A percentile compares a stretch with the other conserved stretches of the same genome.
Evolutionary conservation across 345 rosid genomes (phyloP).

Genomic region (Hibiscus mutabilis): DNA sequence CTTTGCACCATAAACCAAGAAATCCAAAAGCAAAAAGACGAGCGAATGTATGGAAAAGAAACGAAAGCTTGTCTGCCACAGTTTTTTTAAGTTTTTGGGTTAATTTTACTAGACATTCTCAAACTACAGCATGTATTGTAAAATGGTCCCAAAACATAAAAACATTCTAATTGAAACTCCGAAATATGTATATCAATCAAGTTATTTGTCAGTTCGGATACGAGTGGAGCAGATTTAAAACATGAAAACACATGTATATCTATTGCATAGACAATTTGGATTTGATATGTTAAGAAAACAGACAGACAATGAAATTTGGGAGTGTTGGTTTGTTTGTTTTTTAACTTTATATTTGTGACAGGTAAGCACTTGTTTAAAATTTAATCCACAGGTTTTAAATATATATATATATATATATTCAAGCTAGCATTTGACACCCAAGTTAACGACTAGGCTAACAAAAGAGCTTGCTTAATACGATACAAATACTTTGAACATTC

Average conservation of each 20-base stretch:
- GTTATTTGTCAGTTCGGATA: not conserved
- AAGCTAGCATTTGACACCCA: not conserved
- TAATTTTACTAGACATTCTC: not conserved
- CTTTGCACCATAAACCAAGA: conserved; percentile 59
- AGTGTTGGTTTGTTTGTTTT: no score
- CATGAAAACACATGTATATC: not conserved
- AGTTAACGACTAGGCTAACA: not conserved
- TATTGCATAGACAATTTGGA: not conserved
- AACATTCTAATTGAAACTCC: not conserved
- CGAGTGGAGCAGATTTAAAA: not conserved
- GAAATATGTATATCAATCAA: not conserved
- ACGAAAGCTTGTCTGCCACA: conserved; percentile 55
- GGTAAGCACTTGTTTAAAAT: not conserved
- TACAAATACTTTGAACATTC: not conserved
- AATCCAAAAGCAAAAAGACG: conserved; percentile 25
- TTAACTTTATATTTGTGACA: no score
- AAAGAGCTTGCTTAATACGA: not conserved
- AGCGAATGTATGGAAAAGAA: conserved; percentile 20
- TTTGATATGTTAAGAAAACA: not conserved
- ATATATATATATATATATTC: not conserved
- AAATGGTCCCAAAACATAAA: not conserved
- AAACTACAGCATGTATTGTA: not conserved
- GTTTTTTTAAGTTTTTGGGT: conserved; percentile 24
- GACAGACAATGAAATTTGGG: not conserved
- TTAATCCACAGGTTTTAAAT: not conserved